Evolutionary conservation across 306 rosid species (phyloP).

Genomic region (Lathyrus oleraceus): DNA sequence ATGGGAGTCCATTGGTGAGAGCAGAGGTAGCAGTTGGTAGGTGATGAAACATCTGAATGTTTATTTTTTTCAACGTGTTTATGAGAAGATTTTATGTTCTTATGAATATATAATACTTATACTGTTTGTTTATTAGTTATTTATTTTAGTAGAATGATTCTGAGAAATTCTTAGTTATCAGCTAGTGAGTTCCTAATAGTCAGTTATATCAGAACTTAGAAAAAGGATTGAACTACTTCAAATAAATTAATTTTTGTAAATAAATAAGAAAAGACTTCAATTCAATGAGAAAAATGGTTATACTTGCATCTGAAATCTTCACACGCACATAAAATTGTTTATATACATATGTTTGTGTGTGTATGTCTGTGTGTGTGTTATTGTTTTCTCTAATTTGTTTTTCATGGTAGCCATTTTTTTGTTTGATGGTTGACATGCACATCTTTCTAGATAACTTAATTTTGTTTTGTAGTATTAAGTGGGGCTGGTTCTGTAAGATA

Average conservation of each 20-base stretch:
- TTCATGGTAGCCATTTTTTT: background rate
- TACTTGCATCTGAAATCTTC: constrained; percentile 22
- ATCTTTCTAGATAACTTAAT: background rate
- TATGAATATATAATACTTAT: constrained; percentile 7
- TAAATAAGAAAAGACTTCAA: constrained; percentile 6
- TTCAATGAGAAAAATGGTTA: background rate
- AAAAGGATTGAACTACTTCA: background rate
- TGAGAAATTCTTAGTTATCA: constrained; percentile 11
- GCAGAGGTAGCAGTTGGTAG: constrained; percentile 97
- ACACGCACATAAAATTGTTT: background rate
- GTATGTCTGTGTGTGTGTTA: background rate
- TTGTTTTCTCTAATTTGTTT: constrained; percentile 1
- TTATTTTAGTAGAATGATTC: background rate
- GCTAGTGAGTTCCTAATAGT: background rate
- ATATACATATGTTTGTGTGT: background rate
- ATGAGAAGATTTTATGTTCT: constrained; percentile 1
- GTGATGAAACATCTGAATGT: constrained; percentile 45
- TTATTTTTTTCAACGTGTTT: constrained; percentile 17
- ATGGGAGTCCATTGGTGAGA: constrained; percentile 98
- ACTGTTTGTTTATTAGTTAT: background rate
- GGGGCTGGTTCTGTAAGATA: background rate
- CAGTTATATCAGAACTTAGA: constrained; percentile 17
- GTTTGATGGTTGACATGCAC: constrained; percentile 6
- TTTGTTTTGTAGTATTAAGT: constrained; percentile 6
- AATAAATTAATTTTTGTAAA: background rate